Evolutionary conservation across 192 early-diverging fungal genomes (phyloP), one percentile per base, ranked within the genome.

Genomic region (Umbelopsis isabellina): DNA sequence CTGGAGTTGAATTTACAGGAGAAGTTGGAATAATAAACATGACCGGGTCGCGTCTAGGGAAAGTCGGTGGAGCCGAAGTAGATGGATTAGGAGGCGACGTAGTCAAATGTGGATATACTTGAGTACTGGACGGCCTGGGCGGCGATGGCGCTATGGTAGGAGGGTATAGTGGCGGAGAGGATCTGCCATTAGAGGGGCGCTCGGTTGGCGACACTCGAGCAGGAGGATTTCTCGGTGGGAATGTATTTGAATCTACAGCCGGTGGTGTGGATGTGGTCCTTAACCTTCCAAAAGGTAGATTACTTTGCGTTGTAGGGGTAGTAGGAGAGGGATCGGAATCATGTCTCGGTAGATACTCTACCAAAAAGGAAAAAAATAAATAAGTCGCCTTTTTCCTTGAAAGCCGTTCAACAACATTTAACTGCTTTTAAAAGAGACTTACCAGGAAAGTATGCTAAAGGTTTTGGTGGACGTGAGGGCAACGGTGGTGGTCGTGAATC

Each of bases 381-480:
- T 35, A 18, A 16, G 27, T 18, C 18, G 30, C 13, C 33, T 61
- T 8, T 15, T 30, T 30, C 27, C 27, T 30, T 30, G 27, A 30
- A 30, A 30, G 3, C 27, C 27, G 27, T 30, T 30, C 27, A 30
- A 30, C 27, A 30, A 30, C 3, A 3, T 30, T 30, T 3, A 30
- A 3, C 27, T 30, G 3, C 27, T 2, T 30, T 27, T 12, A 53
- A 53, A 23, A 53, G 21, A 20, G 21, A 7, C 51, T 52, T 35
- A 61, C 55, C 55, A 11, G 55, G 55, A 61, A 35, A 25, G 33
- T 61, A 61, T 2, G 55, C 55, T 61, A 61, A 35, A 61, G 55
- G 55, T 35, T 61, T 61, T 35, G 55, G 55, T 5, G 55, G 55
- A 16, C 55, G 27, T 12, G 55, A 23, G 0, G 55, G 55, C 30